Evolutionary conservation across 495 filamentous ascomycete genomes (phyloP).

Genomic region (Parmelia sp.): DNA sequence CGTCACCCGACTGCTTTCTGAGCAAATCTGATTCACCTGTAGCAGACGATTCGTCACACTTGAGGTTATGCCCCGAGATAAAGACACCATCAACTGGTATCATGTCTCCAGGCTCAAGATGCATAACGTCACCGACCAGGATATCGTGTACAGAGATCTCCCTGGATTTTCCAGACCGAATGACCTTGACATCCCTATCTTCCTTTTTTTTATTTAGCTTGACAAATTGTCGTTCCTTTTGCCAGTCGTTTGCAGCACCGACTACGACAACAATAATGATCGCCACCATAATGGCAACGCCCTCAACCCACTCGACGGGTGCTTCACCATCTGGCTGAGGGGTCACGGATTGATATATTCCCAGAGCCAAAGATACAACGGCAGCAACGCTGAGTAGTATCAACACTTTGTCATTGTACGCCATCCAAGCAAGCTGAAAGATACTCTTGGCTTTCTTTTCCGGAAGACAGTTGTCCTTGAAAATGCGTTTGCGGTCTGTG

Average conservation of each 20-base stretch:
- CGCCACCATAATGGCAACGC: constrained; percentile 64
- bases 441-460: constrained; percentile 66
- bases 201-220: constrained; percentile 68
- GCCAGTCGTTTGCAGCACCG: constrained; percentile 64
- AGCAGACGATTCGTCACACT: constrained; percentile 76
- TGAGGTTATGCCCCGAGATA: constrained; percentile 66
- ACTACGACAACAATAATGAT: constrained; percentile 64
- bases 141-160: constrained; percentile 78
- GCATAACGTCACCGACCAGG: constrained; percentile 76
- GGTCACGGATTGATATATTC: constrained; percentile 59
- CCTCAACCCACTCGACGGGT: constrained; percentile 69
- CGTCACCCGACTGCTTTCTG: constrained; percentile 63
- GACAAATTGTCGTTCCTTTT: constrained; percentile 66
- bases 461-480: constrained; percentile 62
- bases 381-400: constrained; percentile 75
- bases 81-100: constrained; percentile 74
- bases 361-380: constrained; percentile 74
- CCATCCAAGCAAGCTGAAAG: constrained; percentile 70
- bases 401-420: constrained; percentile 77
- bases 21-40: constrained; percentile 82
- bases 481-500: constrained; percentile 61
- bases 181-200: constrained; percentile 63
- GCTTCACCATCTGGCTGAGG: constrained; percentile 42
- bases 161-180: constrained; percentile 66
- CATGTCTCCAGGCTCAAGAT: constrained; percentile 82